Percentiles rank a stretch among this genome's conserved stretches.
Conservation (phyloP, 1,139 yeast genomes). For the Yamadazyma siamensis region DNA sequence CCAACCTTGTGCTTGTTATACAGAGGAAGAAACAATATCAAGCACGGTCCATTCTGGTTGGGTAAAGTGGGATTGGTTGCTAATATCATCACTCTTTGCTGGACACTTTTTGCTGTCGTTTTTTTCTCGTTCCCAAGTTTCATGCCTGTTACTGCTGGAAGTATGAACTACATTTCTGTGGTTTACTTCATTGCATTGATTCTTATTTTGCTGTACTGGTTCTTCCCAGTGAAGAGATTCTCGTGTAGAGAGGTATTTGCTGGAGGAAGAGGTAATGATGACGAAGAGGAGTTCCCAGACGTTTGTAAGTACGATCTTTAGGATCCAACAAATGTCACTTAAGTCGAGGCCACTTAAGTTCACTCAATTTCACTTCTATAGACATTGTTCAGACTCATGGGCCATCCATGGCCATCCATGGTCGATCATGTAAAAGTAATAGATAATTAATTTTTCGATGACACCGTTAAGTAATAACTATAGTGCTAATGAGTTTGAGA, state of each 20-base stretch:
- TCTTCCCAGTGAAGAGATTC: conserved; percentile 40
- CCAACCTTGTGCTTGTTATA: conserved; percentile 49
- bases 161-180: conserved; percentile 72
- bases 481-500: no score
- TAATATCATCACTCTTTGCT: conserved; percentile 51
- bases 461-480: no score
- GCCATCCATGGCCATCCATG: no score
- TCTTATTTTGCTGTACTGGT: conserved; percentile 59
- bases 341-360: no score
- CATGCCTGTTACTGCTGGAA: conserved; percentile 59
- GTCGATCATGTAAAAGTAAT: no score
- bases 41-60: conserved; percentile 62
- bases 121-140: conserved; percentile 66
- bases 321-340: conserved; percentile 12
- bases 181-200: conserved; percentile 55
- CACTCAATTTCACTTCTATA: no score
- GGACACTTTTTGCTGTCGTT: conserved; percentile 60
- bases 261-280: conserved; percentile 41
- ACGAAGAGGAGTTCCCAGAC: conserved; percentile 46
- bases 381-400: no score
- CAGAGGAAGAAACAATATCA: conserved; percentile 57
- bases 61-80: conserved; percentile 58
- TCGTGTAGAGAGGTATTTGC: conserved; percentile 42
- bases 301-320: conserved; percentile 27
- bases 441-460: no score